Base-by-base conservation (phyloP, 2,329 filamentous ascomycete genomes). In the Juglanconis juglandina region DNA sequence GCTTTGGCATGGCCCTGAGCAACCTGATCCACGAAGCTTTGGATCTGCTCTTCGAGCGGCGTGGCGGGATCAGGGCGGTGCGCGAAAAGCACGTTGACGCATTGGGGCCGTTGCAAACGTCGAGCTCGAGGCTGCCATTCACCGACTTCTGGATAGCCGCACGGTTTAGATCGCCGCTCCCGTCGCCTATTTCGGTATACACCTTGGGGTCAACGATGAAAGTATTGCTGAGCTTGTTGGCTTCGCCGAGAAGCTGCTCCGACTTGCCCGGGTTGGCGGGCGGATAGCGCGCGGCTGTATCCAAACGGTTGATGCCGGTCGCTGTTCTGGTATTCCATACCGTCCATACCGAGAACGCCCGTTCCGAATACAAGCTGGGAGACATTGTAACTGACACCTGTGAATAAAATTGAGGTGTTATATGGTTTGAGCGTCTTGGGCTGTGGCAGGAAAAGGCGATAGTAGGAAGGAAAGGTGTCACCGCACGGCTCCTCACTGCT, bases 201-300 rank as follows among this genome's bases (percentile, higher is more conserved):
- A 75, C 68, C 56, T 76, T 76, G 1, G 72, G 75, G 53, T 75
- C 73, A 34, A 76, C 60, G 3, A 60, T 44, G 48, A 76, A 76
- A 1, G 56, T 58, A 1, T 61, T 39, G 24, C 64, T 64, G 2
- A 66, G 10, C 3, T 66, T 67, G 14, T 57, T 60, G 4, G 69
- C 65, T 48, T 68, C 68, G 11, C 72, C 72, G 4, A 75, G 62
- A 7, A 75, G 65, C 51, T 68, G 17, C 55, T 75, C 74, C 0
- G 73, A 68, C 10, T 58, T 65, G 6, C 72, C 71, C 4, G 71
- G 69, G 9, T 68, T 68, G 4, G 64, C 57, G 3, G 69, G 70
- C 30, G 73, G 70, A 48, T 76, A 76, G 13, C 72, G 68, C 9
- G 71, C 69, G 3, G 68, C 73, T 1, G 72, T 61, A 44, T 61